Evolutionary conservation across 768 basidiomycete species (phyloP).

Genomic region (Paxillus involutus): DNA sequence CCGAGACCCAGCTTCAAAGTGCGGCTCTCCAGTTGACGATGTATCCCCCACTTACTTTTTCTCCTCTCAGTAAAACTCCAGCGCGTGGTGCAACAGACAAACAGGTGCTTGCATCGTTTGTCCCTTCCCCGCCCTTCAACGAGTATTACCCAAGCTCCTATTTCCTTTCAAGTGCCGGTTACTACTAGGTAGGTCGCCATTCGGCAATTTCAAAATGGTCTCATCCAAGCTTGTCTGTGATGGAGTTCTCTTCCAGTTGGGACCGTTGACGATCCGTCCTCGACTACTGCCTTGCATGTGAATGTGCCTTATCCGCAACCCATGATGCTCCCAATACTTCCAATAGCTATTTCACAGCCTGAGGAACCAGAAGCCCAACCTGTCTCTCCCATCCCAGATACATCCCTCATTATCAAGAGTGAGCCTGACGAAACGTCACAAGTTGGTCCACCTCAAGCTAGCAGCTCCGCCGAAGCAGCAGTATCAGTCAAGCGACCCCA

Average conservation of each 20-base stretch:
- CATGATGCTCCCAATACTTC: background rate
- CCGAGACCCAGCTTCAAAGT: slow-evolving; percentile 25
- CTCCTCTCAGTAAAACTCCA: slow-evolving; percentile 18
- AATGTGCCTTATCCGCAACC: background rate
- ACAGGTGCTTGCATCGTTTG: background rate
- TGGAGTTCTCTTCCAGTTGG: background rate
- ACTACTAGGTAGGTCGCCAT: slow-evolving; percentile 12
- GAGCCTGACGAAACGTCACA: background rate
- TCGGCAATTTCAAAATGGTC: background rate
- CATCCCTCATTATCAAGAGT: background rate
- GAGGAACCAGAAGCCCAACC: background rate
- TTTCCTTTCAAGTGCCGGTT: background rate
- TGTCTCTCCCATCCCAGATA: background rate
- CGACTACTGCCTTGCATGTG: background rate
- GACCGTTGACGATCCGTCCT: background rate
- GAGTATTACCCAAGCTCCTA: background rate
- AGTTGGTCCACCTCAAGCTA: background rate
- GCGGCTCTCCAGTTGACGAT: background rate
- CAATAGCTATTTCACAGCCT: background rate
- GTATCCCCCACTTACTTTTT: background rate
- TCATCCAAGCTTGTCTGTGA: slow-evolving; percentile 1
- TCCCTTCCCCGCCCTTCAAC: background rate
- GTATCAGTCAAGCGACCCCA: background rate
- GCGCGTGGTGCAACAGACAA: slow-evolving; percentile 12
- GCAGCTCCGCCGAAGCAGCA: background rate